Percentiles rank a stretch among this genome's conserved stretches.
Evolutionary conservation across 495 filamentous ascomycete species (phyloP).

Genomic region (Geoglossum glabrum): DNA sequence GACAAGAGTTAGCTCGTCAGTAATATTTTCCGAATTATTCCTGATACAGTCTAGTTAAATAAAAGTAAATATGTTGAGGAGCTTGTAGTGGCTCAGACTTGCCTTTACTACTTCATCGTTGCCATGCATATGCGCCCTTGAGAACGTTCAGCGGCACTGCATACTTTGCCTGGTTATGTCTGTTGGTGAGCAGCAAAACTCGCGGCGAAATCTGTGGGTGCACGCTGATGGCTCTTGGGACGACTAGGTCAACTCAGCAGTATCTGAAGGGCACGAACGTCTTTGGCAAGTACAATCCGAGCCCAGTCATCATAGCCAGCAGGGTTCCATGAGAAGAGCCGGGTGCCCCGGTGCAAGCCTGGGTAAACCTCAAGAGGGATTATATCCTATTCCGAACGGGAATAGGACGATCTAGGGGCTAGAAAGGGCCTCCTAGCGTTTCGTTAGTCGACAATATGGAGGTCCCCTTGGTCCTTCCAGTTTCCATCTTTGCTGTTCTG

Average conservation of each 20-base stretch:
- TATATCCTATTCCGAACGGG: neutral
- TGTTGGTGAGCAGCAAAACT: neutral
- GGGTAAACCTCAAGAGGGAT: neutral
- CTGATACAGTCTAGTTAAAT: neutral
- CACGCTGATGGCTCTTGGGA: neutral
- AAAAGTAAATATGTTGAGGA: neutral
- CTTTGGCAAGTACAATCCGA: neutral
- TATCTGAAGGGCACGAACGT: slow-evolving; percentile 14
- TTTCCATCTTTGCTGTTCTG: slow-evolving; percentile 70
- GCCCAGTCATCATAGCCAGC: slow-evolving; percentile 14
- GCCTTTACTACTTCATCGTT: slow-evolving; percentile 10
- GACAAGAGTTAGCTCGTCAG: neutral
- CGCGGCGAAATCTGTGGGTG: neutral
- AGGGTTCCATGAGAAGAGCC: neutral
- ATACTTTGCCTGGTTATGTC: neutral
- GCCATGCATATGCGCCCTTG: neutral
- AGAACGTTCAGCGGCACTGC: neutral
- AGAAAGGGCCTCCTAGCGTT: neutral
- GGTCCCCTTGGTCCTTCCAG: slow-evolving; percentile 52
- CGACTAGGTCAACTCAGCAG: slow-evolving; percentile 13
- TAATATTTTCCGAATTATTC: neutral
- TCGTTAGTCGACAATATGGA: slow-evolving; percentile 11
- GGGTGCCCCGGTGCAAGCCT: neutral
- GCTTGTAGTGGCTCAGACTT: slow-evolving; percentile 6
- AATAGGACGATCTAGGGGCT: neutral